Conservation (phyloP, 305 asterid species). For the Andrographis paniculata region DNA sequence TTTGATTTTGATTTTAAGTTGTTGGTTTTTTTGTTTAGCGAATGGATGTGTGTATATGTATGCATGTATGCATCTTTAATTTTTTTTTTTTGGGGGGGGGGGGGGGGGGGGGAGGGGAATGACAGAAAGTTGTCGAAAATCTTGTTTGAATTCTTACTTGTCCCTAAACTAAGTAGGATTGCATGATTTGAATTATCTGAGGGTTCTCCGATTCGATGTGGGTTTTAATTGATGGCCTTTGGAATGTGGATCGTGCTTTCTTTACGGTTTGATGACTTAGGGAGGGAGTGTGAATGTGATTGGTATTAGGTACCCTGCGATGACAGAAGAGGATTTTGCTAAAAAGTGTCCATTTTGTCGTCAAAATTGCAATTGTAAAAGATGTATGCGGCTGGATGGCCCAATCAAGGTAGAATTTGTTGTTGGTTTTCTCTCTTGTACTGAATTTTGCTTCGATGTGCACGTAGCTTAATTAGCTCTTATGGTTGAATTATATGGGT, state of each 20-base stretch:
- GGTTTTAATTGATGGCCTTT: no score
- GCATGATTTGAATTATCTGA: no score
- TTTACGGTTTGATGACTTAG: not conserved
- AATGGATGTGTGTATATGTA: not conserved
- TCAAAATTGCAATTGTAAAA: constrained; percentile 66
- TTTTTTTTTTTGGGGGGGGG: constrained; percentile 5
- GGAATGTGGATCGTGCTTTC: no score
- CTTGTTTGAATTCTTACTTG: no score
- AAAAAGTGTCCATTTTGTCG: constrained; percentile 65
- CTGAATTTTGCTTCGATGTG: constrained; percentile 1
- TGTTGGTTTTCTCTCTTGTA: not conserved
- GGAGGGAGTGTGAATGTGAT: constrained; percentile 17
- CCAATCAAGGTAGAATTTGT: constrained; percentile 37
- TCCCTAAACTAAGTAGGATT: no score
- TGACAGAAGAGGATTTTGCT: constrained; percentile 54
- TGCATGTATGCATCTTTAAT: no score
- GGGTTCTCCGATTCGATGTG: no score
- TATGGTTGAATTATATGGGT: constrained; percentile 4
- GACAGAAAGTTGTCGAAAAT: not conserved
- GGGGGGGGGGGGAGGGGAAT: not conserved
- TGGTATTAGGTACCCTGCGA: constrained; percentile 56
- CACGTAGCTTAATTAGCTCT: not conserved
- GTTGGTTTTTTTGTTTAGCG: constrained; percentile 3
- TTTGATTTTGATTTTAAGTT: constrained; percentile 10
- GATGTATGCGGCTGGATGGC: constrained; percentile 54